These are phyloP conservation scores for Zoysia matrella DNA, from an alignment of 202 grass and related monocot species.

Conservation along the genomic window DNA sequence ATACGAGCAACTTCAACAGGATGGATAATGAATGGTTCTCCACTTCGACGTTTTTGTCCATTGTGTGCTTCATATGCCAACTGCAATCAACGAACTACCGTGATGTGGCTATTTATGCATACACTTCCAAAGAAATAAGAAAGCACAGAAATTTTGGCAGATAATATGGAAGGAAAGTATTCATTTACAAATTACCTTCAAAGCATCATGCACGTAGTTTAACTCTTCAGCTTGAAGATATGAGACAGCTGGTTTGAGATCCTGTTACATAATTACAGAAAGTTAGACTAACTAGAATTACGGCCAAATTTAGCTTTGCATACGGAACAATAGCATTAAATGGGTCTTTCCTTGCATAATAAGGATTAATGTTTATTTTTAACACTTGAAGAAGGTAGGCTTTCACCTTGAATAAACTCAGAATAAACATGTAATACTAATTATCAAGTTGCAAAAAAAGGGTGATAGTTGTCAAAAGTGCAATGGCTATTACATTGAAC, in stretches of 20 bases:
- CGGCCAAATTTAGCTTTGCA: constrained; percentile 20
- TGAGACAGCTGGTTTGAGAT: constrained; percentile 83
- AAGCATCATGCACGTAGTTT: constrained; percentile 78
- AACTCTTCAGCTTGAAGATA: constrained; percentile 90
- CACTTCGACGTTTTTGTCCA: constrained; percentile 94
- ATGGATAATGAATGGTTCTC: constrained; percentile 99
- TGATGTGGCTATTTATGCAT: constrained; percentile 14
- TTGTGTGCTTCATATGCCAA: constrained; percentile 95
- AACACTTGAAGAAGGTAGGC: neutral
- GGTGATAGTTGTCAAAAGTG: neutral
- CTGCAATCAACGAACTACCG: constrained; percentile 61
- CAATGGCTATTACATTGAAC: neutral
- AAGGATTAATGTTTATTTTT: constrained; percentile 8
- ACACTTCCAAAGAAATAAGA: constrained; percentile 21
- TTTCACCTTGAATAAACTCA: constrained; percentile 29
- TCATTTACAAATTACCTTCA: constrained; percentile 70
- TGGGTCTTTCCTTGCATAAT: neutral
- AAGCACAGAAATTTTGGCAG: constrained; percentile 12
- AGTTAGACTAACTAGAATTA: constrained; percentile 27
- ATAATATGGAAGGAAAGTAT: constrained; percentile 18
- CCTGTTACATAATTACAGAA: constrained; percentile 53
- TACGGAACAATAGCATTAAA: constrained; percentile 15
- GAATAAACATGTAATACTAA: neutral
- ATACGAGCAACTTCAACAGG: constrained; percentile 97
- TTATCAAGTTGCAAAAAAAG: neutral